These are phyloP conservation scores for Plasmodium falciparum DNA, from an alignment of 169 alveolate genomes.

Conservation along the genomic window DNA sequence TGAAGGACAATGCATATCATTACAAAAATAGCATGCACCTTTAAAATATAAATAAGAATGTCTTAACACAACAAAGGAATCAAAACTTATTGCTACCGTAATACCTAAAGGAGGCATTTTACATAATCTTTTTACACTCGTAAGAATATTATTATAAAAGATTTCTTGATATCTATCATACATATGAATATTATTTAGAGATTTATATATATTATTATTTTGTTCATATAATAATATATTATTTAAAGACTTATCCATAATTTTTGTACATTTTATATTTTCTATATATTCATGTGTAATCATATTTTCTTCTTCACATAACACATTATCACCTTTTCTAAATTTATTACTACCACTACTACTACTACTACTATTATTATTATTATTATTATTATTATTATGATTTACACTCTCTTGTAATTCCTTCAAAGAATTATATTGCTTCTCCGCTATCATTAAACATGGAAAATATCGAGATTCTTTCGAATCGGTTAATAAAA, in stretches of 20 bases:
- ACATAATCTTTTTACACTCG: constrained; percentile 14
- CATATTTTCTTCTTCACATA: neutral
- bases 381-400: no score
- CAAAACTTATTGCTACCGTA: constrained; percentile 82
- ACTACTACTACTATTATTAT: no score
- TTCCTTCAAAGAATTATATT: constrained; percentile 28
- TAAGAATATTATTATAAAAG: constrained; percentile 54
- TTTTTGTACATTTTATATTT: neutral
- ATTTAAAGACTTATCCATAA: neutral
- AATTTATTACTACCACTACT: no score
- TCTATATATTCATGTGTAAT: neutral
- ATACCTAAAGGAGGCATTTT: constrained; percentile 81
- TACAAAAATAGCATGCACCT: constrained; percentile 84
- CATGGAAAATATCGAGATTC: constrained; percentile 87
- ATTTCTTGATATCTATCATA: no score
- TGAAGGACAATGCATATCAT: constrained; percentile 79
- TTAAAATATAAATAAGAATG: constrained; percentile 81
- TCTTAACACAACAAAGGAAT: constrained; percentile 79
- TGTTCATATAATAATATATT: neutral
- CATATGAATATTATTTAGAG: no score
- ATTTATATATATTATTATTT: neutral
- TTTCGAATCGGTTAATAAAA: constrained; percentile 84
- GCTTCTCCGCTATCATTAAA: constrained; percentile 75
- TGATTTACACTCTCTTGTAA: neutral
- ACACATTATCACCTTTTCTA: neutral